phyloP scores from a whole-genome alignment of 495 filamentous ascomycete genomes.

The Rhypophila decipiens region DNA sequence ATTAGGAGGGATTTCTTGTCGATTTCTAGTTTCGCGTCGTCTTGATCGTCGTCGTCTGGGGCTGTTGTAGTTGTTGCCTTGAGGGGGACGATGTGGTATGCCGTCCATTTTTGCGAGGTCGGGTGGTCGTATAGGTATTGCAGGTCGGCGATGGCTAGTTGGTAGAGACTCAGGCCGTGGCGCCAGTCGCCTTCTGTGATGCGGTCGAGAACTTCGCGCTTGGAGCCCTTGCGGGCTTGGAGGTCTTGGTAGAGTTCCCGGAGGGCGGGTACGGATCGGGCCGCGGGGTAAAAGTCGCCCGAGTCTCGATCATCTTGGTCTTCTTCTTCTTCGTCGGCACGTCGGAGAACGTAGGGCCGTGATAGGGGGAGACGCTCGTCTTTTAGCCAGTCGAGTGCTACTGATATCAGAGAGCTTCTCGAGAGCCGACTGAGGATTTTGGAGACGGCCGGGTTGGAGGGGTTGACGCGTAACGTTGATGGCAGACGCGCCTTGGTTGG shows the following conservation, averaged over 20 bases:
- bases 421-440: constrained; percentile 64
- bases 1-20: constrained; percentile 44
- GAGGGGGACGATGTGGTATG: constrained; percentile 51
- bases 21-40: constrained; percentile 12
- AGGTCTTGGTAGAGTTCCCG: constrained; percentile 53
- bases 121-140: constrained; percentile 75
- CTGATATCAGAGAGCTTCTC: constrained; percentile 59
- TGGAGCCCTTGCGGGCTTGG: constrained; percentile 55
- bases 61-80: constrained; percentile 18
- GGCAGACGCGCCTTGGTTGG: constrained; percentile 42
- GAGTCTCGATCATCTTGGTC: constrained; percentile 38
- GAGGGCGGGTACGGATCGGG: constrained; percentile 54
- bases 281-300: constrained; percentile 55
- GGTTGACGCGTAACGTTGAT: constrained; percentile 52
- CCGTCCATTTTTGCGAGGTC: constrained; percentile 65
- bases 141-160: constrained; percentile 74
- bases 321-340: constrained; percentile 29
- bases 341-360: constrained; percentile 40
- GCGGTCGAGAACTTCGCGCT: constrained; percentile 67
- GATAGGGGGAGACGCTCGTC: constrained; percentile 53
- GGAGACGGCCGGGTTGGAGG: constrained; percentile 54
- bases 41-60: constrained; percentile 27
- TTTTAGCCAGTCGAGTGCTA: constrained; percentile 69
- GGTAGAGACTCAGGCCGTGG: constrained; percentile 66
- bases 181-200: constrained; percentile 80